A percentile compares a stretch with the other conserved stretches of the same genome.
phyloP scores from a whole-genome alignment of 495 filamentous ascomycete species.

The Cladorrhinum samala region DNA sequence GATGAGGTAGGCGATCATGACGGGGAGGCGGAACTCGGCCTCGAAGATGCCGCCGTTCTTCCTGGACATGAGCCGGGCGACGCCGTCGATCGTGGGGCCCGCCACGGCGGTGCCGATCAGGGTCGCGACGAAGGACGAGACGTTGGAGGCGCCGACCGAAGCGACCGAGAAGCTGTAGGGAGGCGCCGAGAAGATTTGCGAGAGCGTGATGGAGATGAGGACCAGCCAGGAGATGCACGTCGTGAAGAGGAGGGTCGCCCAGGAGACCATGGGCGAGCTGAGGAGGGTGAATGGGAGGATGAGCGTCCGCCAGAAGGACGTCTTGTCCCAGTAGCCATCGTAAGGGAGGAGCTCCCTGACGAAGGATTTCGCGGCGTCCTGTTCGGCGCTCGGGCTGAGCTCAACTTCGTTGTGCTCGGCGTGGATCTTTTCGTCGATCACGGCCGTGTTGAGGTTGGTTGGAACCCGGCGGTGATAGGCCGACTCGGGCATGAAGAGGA shows the following conservation, averaged over 20 bases:
- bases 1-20: conserved; percentile 38
- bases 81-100: conserved; percentile 38
- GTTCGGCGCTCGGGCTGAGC: background rate
- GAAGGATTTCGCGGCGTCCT: conserved; percentile 12
- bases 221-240: conserved; percentile 45
- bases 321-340: conserved; percentile 29
- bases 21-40: conserved; percentile 42
- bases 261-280: conserved; percentile 36
- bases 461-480: conserved; percentile 28
- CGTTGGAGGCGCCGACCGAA: conserved; percentile 37
- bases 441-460: background rate
- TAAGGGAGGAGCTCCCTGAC: conserved; percentile 31
- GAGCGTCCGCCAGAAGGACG: conserved; percentile 36
- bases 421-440: background rate
- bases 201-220: conserved; percentile 37
- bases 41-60: conserved; percentile 29
- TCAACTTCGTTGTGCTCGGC: background rate
- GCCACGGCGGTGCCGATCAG: conserved; percentile 33
- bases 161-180: conserved; percentile 43
- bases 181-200: conserved; percentile 42
- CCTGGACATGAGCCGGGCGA: conserved; percentile 23
- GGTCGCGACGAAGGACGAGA: conserved; percentile 37
- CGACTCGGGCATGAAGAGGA: conserved; percentile 43
- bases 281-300: conserved; percentile 40
- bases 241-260: conserved; percentile 38